phyloP scores from a whole-genome alignment of 2,329 filamentous ascomycete genomes.

The Sclerotinia nivalis region DNA sequence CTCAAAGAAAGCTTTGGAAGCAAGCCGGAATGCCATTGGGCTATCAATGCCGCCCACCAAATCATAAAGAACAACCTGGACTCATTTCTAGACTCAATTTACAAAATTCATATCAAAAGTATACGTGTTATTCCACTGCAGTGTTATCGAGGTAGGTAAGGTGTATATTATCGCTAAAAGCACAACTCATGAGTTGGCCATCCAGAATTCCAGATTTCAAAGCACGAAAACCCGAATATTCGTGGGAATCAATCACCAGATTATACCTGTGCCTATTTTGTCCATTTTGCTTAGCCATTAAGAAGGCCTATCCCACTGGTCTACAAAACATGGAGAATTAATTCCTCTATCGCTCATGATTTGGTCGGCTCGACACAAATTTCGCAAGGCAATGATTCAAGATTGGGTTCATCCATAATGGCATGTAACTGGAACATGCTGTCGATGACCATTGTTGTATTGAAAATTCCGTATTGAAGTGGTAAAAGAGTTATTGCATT shows the following conservation, averaged over 20 bases:
- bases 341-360: not conserved
- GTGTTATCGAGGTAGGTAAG: not conserved
- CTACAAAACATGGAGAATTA: not conserved
- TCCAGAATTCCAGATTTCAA: not conserved
- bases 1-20: constrained; percentile 24
- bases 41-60: not conserved
- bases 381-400: not conserved
- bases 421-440: not conserved
- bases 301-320: no score
- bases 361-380: not conserved
- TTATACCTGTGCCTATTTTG: no score
- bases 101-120: not conserved
- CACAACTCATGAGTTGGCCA: not conserved
- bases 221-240: not conserved
- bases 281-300: no score
- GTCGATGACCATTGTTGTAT: not conserved
- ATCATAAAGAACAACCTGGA: not conserved
- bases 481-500: not conserved
- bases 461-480: not conserved
- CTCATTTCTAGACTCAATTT: not conserved
- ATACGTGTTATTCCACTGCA: no score
- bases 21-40: not conserved
- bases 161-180: not conserved
- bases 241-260: no score
- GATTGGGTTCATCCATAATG: not conserved